These are phyloP conservation scores for Henckelia pumila DNA, from an alignment of 257 asterid species.

Conservation along the genomic window DNA sequence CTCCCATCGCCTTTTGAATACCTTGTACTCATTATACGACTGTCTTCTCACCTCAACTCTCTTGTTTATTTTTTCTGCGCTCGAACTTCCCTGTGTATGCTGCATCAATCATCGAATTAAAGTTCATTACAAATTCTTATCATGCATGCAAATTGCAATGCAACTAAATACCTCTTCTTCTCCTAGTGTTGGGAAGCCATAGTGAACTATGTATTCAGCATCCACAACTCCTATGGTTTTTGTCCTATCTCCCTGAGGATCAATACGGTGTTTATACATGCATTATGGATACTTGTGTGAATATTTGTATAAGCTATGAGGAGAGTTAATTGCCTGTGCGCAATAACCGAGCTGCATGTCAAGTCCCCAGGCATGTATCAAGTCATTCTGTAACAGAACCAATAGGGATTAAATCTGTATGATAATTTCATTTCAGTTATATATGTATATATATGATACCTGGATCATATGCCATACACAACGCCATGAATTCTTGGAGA, in stretches of 20 bases:
- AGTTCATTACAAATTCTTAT: neutral
- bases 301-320: neutral
- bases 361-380: constrained; percentile 95
- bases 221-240: constrained; percentile 76
- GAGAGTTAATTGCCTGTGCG: constrained; percentile 54
- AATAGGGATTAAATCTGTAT: neutral
- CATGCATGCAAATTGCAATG: neutral
- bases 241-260: constrained; percentile 63
- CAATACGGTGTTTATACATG: neutral
- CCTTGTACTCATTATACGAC: constrained; percentile 66
- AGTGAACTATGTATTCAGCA: constrained; percentile 77
- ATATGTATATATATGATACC: constrained; percentile 33
- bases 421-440: neutral
- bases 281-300: neutral
- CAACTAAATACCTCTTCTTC: constrained; percentile 31
- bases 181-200: constrained; percentile 84
- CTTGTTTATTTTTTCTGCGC: neutral
- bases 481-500: constrained; percentile 79
- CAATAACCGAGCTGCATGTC: constrained; percentile 86
- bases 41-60: constrained; percentile 65
- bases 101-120: neutral
- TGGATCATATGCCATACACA: constrained; percentile 91
- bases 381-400: constrained; percentile 52
- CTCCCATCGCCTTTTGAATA: constrained; percentile 66
- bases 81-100: neutral